Evolutionary conservation across 2,329 filamentous ascomycete species (phyloP).

Genomic region (Periconia digitata): DNA sequence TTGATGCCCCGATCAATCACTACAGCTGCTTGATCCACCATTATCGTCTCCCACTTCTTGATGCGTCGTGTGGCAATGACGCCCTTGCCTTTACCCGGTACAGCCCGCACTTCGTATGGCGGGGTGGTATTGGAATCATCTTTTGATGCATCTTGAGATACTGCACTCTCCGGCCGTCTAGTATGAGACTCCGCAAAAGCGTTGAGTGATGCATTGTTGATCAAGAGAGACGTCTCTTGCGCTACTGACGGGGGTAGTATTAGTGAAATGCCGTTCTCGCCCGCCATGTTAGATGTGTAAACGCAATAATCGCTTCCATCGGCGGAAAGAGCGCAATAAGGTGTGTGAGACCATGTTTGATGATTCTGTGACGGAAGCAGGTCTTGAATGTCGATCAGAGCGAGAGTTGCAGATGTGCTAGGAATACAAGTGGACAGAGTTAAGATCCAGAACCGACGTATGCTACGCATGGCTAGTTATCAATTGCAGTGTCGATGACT

Average conservation of each 20-base stretch:
- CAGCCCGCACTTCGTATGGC: conserved; percentile 17
- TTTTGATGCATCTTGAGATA: conserved; percentile 5
- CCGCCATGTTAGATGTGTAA: conserved; percentile 20
- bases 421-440: too few relatives aligned
- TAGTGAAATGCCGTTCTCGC: conserved; percentile 15
- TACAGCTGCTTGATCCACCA: conserved; percentile 25
- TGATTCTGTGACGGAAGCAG: conserved; percentile 13
- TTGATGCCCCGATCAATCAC: conserved; percentile 15
- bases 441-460: too few relatives aligned
- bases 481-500: neutral
- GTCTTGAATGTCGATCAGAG: conserved; percentile 15
- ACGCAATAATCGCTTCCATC: conserved; percentile 22
- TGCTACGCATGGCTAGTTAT: too few relatives aligned
- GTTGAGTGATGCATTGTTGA: conserved; percentile 19
- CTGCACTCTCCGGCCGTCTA: conserved; percentile 7
- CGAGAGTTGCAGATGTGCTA: conserved; percentile 10
- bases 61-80: conserved; percentile 22
- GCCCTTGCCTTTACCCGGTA: conserved; percentile 23
- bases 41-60: conserved; percentile 22
- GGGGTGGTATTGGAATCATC: too few relatives aligned
- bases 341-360: conserved; percentile 19
- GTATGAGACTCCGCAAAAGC: too few relatives aligned
- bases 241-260: conserved; percentile 16
- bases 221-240: neutral
- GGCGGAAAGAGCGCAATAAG: conserved; percentile 14